phyloP scores from a whole-genome alignment of 2,329 filamentous ascomycete species.

The Paecilomyces fulvus region DNA sequence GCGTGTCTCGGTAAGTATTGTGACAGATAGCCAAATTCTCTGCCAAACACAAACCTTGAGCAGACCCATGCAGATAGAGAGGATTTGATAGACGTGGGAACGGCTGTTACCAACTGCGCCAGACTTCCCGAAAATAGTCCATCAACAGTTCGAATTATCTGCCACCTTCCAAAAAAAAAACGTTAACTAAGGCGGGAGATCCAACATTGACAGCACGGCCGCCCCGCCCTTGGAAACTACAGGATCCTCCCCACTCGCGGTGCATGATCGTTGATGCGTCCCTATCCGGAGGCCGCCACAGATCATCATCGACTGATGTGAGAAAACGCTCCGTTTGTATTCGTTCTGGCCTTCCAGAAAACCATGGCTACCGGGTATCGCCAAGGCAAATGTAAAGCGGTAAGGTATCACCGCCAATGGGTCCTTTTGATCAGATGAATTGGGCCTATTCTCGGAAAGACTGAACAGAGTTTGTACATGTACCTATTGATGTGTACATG shows the following conservation, averaged over 20 bases:
- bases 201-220: not conserved
- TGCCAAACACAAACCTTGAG: too few species aligned
- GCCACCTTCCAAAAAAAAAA: not conserved
- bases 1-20: not conserved
- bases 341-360: not conserved
- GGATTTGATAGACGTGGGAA: not conserved
- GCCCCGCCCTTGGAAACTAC: not conserved
- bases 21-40: not conserved
- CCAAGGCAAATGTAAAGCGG: not conserved
- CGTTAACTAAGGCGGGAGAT: not conserved
- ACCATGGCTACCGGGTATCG: not conserved
- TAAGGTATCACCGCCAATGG: not conserved
- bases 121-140: not conserved
- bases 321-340: not conserved
- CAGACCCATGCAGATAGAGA: not conserved
- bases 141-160: not conserved
- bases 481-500: not conserved
- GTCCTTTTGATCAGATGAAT: not conserved
- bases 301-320: not conserved
- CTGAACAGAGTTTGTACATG: not conserved
- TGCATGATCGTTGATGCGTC: not conserved
- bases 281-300: not conserved
- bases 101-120: not conserved
- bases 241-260: not conserved
- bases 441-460: not conserved